Percentiles rank a stretch among this genome's conserved stretches.
These are phyloP conservation scores for Penicillium glabrum DNA, from an alignment of 2,329 filamentous ascomycete species.

Conservation along the genomic window DNA sequence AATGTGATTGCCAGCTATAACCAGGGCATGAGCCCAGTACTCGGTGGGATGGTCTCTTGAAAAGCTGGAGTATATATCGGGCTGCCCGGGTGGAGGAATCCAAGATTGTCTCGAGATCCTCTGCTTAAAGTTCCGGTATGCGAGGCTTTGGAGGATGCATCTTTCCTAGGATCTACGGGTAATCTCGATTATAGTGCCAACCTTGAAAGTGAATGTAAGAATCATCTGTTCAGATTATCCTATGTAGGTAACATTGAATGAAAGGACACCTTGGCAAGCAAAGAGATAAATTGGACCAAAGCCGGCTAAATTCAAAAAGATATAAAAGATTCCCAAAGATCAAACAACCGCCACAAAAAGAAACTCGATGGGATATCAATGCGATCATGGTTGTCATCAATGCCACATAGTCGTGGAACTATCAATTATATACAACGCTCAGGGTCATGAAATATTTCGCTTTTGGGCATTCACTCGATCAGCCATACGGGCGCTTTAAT, in stretches of 20 bases:
- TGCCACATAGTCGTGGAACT: neutral
- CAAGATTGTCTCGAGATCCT: no score
- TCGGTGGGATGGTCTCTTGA: no score
- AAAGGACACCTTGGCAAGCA: neutral
- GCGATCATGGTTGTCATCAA: conserved; percentile 4
- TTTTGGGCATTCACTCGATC: conserved; percentile 23
- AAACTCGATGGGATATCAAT: conserved; percentile 19
- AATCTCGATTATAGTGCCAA: no score
- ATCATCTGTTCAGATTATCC: neutral
- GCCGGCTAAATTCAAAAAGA: neutral
- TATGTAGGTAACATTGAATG: neutral
- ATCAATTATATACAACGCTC: conserved; percentile 1
- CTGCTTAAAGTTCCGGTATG: no score
- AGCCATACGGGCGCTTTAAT: conserved; percentile 71
- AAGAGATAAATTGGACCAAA: neutral
- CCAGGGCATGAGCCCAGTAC: no score
- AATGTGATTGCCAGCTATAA: no score
- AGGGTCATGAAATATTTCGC: neutral
- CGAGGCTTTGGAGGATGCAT: no score
- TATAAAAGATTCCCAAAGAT: neutral
- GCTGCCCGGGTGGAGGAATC: no score
- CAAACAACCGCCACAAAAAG: conserved; percentile 2
- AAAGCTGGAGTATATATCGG: no score
- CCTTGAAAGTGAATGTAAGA: neutral
- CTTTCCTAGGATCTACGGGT: no score